Evolutionary conservation across 371 early-diverging fungal genomes (phyloP), one percentile per base, ranked within the genome.

Genomic region (Batkoa obscura): DNA sequence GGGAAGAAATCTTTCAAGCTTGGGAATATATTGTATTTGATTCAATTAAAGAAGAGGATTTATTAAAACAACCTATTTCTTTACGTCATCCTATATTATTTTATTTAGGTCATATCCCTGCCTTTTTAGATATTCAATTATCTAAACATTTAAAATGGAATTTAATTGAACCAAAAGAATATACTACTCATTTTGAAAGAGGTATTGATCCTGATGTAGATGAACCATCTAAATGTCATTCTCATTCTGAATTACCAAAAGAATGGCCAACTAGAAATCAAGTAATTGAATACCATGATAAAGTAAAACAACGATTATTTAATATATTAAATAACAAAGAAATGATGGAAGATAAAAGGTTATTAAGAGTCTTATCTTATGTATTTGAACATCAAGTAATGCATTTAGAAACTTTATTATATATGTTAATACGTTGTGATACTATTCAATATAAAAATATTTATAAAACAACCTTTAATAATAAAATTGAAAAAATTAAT

Each of bases 171-270:
- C 86, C 88, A 0, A 61, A 52, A 8, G 46, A 60, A 5, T 93
- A 71, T 66, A 69, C 80, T 2, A 69, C 72, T 32, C 84, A 88
- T 56, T 93, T 90, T 72, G 89, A 89, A 66, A 86, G 91, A 4
- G 94, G 94, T 15, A 90, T 90, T 59, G 91, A 93, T 57, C 90
- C 94, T 2, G 84, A 87, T 58, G 71, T 90, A 63, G 84, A 89
- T 10, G 82, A 87, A 57, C 83, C 84, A 2, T 68, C 76, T 0
- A 65, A 72, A 31, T 84, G 86, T 66, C 79, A 93, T 60, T 66
- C 73, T 5, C 94, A 93, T 59, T 89, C 90, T 0, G 68, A 67
- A 31, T 80, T 88, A 0, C 94, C 91, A 0, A 67, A 66, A 2
- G 34, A 65, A 3, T 93, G 94, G 94, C 94, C 94, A 0, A 54